Percentiles rank a stretch among this genome's conserved stretches.
These are phyloP conservation scores for Tricholoma hemisulphureum DNA, from an alignment of 768 basidiomycete genomes.

Conservation along the genomic window DNA sequence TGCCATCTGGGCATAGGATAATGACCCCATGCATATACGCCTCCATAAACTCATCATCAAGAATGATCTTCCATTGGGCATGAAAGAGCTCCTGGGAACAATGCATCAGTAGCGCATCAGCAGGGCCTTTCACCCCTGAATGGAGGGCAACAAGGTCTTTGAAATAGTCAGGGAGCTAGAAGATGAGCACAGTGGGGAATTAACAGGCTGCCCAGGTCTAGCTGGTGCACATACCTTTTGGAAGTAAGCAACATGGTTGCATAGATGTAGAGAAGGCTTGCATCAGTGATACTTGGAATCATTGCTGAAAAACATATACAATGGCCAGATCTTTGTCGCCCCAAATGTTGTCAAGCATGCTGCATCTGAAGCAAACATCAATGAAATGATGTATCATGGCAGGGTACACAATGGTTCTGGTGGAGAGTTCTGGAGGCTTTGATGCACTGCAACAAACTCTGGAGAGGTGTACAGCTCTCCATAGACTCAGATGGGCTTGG, in stretches of 20 bases:
- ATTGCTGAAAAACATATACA: constrained; percentile 23
- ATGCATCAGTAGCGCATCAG: not conserved
- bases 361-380: constrained; percentile 32
- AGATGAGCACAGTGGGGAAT: no score
- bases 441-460: not conserved
- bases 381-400: constrained; percentile 13
- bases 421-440: not conserved
- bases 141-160: constrained; percentile 13
- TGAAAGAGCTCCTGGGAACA: constrained; percentile 3
- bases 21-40: constrained; percentile 19
- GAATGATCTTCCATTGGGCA: not conserved
- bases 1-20: not conserved
- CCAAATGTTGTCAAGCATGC: constrained; percentile 33
- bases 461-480: constrained; percentile 11
- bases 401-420: constrained; percentile 10
- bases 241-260: constrained; percentile 16
- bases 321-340: constrained; percentile 23
- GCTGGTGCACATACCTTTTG: constrained; percentile 27
- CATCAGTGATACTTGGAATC: constrained; percentile 22
- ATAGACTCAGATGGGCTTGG: not conserved
- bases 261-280: constrained; percentile 7
- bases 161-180: constrained; percentile 19
- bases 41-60: constrained; percentile 10
- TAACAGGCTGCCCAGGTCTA: not conserved
- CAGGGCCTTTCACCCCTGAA: not conserved